A percentile compares a stretch with the other conserved stretches of the same genome.
Evolutionary conservation across 495 filamentous ascomycete species (phyloP).

Genomic region (Aspergillus incahuasiensis): DNA sequence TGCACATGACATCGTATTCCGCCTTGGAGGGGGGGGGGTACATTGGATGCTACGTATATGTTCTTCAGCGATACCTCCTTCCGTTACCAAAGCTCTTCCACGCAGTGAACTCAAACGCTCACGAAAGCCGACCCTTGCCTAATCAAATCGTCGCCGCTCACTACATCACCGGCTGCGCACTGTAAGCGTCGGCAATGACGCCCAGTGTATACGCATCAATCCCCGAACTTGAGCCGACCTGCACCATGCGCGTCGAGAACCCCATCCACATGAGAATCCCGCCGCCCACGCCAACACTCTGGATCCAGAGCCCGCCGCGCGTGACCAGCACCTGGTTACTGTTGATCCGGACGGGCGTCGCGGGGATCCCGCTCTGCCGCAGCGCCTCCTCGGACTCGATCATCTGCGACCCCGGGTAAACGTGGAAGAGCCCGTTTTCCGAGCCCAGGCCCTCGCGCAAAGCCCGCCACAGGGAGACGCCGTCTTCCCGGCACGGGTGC

Average conservation of each 20-base stretch:
- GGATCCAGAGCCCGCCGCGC: not conserved
- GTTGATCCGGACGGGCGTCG: not conserved
- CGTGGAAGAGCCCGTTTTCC: not conserved
- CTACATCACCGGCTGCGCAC: too few species aligned
- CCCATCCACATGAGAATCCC: conserved; percentile 6
- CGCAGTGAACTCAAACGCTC: too few species aligned
- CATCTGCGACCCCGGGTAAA: not conserved
- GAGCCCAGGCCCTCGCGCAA: not conserved
- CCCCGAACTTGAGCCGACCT: not conserved
- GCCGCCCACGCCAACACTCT: not conserved
- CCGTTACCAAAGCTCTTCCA: too few species aligned
- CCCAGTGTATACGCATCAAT: not conserved
- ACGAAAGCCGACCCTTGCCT: too few species aligned
- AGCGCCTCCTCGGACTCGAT: not conserved
- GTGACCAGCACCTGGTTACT: not conserved
- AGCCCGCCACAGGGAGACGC: not conserved
- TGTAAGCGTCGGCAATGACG: too few species aligned
- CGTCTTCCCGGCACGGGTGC: not conserved
- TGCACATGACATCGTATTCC: too few species aligned
- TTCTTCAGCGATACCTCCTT: too few species aligned
- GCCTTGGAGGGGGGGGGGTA: too few species aligned
- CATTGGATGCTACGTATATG: too few species aligned
- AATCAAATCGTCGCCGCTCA: too few species aligned
- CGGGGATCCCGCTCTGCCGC: not conserved
- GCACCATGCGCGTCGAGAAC: too few species aligned